phyloP scores from a whole-genome alignment of 441 rosid genomes.

The Hura crepitans region DNA sequence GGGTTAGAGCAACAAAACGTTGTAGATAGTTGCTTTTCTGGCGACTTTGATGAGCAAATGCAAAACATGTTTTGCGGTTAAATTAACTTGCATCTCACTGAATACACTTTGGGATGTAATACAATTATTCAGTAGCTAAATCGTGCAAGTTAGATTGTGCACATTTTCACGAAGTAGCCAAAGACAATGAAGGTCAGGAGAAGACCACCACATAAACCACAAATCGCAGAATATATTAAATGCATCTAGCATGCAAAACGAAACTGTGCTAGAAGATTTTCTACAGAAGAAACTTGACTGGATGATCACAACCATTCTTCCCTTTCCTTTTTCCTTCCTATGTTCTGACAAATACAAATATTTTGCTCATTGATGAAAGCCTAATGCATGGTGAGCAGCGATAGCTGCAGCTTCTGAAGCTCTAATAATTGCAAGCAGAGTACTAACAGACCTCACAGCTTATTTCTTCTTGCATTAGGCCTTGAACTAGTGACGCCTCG shows the following conservation, averaged over 20 bases:
- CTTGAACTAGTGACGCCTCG: constrained; percentile 1
- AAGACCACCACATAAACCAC: background rate
- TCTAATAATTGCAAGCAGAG: constrained; percentile 8
- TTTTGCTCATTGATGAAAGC: constrained; percentile 9
- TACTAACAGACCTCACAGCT: constrained; percentile 8
- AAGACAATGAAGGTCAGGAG: background rate
- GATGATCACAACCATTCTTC: background rate
- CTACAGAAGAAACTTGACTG: constrained; percentile 26
- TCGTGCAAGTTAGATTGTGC: background rate
- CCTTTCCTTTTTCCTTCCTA: constrained; percentile 1
- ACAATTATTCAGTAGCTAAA: background rate
- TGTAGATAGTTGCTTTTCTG: background rate
- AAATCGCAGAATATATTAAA: constrained; percentile 1
- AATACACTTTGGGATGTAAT: background rate
- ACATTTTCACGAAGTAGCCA: background rate
- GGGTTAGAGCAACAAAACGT: background rate
- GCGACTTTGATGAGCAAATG: constrained; percentile 5
- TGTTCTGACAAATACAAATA: constrained; percentile 13
- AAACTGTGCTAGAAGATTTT: constrained; percentile 25
- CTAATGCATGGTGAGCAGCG: constrained; percentile 14
- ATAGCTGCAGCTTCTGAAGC: constrained; percentile 24
- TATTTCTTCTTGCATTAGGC: constrained; percentile 1
- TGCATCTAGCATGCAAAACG: constrained; percentile 16
- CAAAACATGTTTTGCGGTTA: background rate
- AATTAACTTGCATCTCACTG: background rate